Percentiles rank a stretch among this genome's conserved stretches.
These are phyloP conservation scores for Pythium utonaiense DNA, from an alignment of 352 stramenopile genomes.

Conservation along the genomic window DNA sequence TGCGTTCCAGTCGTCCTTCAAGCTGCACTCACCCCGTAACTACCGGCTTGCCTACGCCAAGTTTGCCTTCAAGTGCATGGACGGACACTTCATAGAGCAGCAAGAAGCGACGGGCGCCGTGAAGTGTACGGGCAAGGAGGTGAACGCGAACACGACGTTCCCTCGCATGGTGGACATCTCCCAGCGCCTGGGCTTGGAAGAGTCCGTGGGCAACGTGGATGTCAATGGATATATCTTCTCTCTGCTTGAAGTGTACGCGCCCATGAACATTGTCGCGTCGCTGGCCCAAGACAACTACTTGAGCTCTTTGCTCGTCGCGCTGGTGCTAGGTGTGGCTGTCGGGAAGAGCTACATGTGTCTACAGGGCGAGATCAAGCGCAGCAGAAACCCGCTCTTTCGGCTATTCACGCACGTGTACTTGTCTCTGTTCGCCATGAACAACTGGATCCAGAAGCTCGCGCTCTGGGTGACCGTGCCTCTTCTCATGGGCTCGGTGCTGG, in stretches of 20 bases:
- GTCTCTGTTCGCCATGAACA: slow-evolving; percentile 52
- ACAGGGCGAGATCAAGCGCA: slow-evolving; percentile 25
- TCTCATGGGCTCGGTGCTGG: slow-evolving; percentile 37
- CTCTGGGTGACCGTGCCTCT: slow-evolving; percentile 47
- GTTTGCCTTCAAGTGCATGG: slow-evolving; percentile 61
- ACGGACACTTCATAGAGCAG: slow-evolving; percentile 45
- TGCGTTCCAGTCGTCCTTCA: slow-evolving; percentile 22
- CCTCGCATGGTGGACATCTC: slow-evolving; percentile 46
- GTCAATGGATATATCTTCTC: slow-evolving; percentile 43
- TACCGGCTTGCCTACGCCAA: slow-evolving; percentile 30
- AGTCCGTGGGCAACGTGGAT: slow-evolving; percentile 37
- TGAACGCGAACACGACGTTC: slow-evolving; percentile 43
- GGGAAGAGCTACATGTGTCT: slow-evolving; percentile 36
- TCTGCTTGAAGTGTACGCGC: slow-evolving; percentile 42
- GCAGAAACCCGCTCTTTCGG: slow-evolving; percentile 52
- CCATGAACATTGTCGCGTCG: slow-evolving; percentile 41
- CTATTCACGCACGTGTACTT: slow-evolving; percentile 61
- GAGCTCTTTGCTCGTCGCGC: slow-evolving; percentile 48
- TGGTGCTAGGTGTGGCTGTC: slow-evolving; percentile 43
- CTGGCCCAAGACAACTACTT: slow-evolving; percentile 40
- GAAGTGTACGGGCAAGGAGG: slow-evolving; percentile 29
- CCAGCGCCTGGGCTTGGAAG: slow-evolving; percentile 35
- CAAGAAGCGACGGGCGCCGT: slow-evolving; percentile 19
- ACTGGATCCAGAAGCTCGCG: slow-evolving; percentile 54
- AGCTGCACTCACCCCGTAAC: slow-evolving; percentile 2